A percentile compares a stretch with the other conserved stretches of the same genome.
phyloP scores from a whole-genome alignment of 192 early-diverging fungal genomes.

The Coemansia sp. region DNA sequence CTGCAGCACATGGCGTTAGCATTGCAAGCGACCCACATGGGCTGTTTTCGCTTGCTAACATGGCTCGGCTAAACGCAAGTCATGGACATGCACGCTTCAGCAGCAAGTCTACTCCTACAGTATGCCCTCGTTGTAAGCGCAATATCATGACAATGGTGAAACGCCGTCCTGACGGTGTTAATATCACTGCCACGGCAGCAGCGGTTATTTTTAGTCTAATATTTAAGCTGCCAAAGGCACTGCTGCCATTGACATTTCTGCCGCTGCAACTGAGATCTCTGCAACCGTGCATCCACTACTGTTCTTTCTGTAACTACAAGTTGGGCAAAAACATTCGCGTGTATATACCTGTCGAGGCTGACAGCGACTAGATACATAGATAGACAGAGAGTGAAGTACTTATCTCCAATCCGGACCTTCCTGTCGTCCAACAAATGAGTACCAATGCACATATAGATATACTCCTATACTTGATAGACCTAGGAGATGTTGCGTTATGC shows the following conservation, averaged over 20 bases:
- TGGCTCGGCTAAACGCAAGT: conserved; percentile 9
- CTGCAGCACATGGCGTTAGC: conserved; percentile 18
- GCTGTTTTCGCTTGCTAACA: conserved; percentile 32
- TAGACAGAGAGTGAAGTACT: background rate
- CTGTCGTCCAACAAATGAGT: too few species aligned
- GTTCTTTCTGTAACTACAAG: conserved; percentile 45
- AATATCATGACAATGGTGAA: conserved; percentile 39
- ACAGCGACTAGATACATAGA: background rate
- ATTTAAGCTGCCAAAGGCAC: conserved; percentile 23
- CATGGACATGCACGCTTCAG: conserved; percentile 28
- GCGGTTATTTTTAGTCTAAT: conserved; percentile 30
- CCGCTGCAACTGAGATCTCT: conserved; percentile 45
- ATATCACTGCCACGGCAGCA: conserved; percentile 28
- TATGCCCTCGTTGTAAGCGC: conserved; percentile 38
- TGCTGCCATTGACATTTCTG: conserved; percentile 39
- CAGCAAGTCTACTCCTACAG: conserved; percentile 32
- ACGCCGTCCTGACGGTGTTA: conserved; percentile 27
- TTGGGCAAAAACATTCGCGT: conserved; percentile 46
- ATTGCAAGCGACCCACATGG: conserved; percentile 40
- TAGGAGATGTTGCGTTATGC: too few species aligned
- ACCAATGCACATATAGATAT: background rate
- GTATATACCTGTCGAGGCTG: conserved; percentile 14
- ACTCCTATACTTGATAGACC: too few species aligned
- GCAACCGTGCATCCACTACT: conserved; percentile 36
- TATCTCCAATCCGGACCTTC: too few species aligned